Evolutionary conservation across 2,329 filamentous ascomycete species (phyloP), one percentile per base, ranked within the genome.

Genomic region (Trichoderma lentiforme): DNA sequence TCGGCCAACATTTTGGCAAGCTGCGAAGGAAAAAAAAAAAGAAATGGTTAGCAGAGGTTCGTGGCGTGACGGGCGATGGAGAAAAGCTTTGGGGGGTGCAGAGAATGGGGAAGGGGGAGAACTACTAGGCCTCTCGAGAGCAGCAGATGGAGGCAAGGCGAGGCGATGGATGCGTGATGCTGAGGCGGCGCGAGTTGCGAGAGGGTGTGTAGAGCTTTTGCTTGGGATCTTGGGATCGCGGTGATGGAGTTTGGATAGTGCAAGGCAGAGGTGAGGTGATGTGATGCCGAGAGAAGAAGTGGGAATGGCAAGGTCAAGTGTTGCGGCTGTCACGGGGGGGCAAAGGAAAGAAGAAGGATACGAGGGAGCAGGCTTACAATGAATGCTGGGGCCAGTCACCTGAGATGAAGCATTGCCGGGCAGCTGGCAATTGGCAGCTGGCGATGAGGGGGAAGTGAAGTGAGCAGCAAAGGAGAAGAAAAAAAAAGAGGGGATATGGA

Each of bases 361-460:
- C 73, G 72, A 75, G 72, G 53, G 47, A 74, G 58, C 60, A 58
- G 43, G 76, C 76, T 67, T 76, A 78, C 77, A 73, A 68, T 75
- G 74, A 75, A 74, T 73, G 73, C 70, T 72, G 66, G 61, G 71
- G 58, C 64, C 76, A 77, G 76, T 82, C 79, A 82, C 81, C 80
- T 76, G 75, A 77, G 79, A 78, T 75, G 76, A 79, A 81, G 74
- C 81, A 82, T 82, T 78, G 80, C 81, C 80, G 76, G 79, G 76
- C 77, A 76, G 77, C 69, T 57, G 69, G 71, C 57, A 71, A 72
- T 64, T 58, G 79, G 76, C 77, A 76, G 76, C 69, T 56, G 69
- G 71, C 57, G 70, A 70, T 62, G 71, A 73, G 67, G 63, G 58
- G 28, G 61, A 63, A 60, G 69, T 72, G 72, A 71, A 58, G 68